Evolutionary conservation across 345 rosid genomes (phyloP).

Genomic region (Aethionema arabicum): DNA sequence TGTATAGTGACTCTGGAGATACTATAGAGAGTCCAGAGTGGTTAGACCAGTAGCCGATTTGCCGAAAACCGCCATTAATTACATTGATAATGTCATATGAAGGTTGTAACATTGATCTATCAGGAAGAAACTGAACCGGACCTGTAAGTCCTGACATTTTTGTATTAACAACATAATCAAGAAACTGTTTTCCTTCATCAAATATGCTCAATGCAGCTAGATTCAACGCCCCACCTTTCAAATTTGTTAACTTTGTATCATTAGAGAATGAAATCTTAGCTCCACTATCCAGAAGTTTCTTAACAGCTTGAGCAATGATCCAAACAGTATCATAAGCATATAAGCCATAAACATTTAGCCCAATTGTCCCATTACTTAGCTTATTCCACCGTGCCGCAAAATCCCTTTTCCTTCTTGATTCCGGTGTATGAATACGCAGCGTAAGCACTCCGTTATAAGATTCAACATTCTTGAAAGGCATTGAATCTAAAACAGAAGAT

Average conservation of each 20-base stretch:
- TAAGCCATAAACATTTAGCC: conserved; percentile 70
- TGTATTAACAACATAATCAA: conserved; percentile 50
- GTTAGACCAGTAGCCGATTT: conserved; percentile 91
- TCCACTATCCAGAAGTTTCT: conserved; percentile 60
- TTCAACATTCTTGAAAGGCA: conserved; percentile 27
- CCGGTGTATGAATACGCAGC: conserved; percentile 67
- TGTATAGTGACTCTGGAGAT: conserved; percentile 71
- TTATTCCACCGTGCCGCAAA: conserved; percentile 64
- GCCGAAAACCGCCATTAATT: conserved; percentile 44
- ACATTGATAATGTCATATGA: conserved; percentile 68
- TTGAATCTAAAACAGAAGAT: conserved; percentile 71
- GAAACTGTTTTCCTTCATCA: conserved; percentile 64
- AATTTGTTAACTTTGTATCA: conserved; percentile 45
- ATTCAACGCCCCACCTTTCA: conserved; percentile 58
- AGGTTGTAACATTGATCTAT: conserved; percentile 61
- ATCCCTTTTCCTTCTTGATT: conserved; percentile 59
- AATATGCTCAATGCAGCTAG: conserved; percentile 72
- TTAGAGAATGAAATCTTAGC: conserved; percentile 69
- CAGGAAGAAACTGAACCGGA: conserved; percentile 52
- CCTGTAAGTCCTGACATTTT: conserved; percentile 82
- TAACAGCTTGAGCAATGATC: conserved; percentile 80
- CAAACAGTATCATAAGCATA: conserved; percentile 92
- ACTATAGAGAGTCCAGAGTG: conserved; percentile 72
- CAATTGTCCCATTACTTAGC: conserved; percentile 68
- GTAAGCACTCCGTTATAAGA: conserved; percentile 64